These are phyloP conservation scores for Alternaria conjuncta DNA, from an alignment of 2,329 filamentous ascomycete genomes.

Conservation along the genomic window DNA sequence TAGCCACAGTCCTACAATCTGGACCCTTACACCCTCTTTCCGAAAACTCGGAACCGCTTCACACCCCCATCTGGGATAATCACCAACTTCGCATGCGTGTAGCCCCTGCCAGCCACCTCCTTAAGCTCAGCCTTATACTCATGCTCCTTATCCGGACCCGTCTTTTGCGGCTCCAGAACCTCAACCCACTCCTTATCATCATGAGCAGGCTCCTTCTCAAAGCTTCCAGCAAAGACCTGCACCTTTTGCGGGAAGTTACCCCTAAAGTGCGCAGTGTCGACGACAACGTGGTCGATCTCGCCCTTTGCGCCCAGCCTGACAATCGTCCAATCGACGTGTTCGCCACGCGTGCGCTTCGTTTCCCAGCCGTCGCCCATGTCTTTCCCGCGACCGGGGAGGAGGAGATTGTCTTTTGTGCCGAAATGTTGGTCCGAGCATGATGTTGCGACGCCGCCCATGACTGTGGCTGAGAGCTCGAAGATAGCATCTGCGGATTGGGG, in stretches of 20 bases:
- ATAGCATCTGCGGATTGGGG: conserved; percentile 69
- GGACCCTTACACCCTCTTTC: conserved; percentile 51
- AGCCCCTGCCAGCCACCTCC: conserved; percentile 63
- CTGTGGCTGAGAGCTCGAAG: conserved; percentile 77
- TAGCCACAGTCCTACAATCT: not conserved
- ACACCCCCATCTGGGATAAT: conserved; percentile 95
- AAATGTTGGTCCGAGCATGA: conserved; percentile 85
- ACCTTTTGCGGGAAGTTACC: conserved; percentile 84
- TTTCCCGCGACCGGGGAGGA: conserved; percentile 78
- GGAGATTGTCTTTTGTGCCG: conserved; percentile 78
- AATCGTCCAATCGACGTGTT: conserved; percentile 83
- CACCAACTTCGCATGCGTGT: conserved; percentile 86
- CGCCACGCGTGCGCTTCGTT: conserved; percentile 74
- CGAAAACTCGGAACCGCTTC: conserved; percentile 82
- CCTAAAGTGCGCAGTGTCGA: conserved; percentile 83
- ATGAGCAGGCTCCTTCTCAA: conserved; percentile 62
- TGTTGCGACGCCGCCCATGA: conserved; percentile 78
- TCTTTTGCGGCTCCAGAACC: conserved; percentile 70
- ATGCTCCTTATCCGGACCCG: conserved; percentile 76
- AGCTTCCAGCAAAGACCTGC: conserved; percentile 67
- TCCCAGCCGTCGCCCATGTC: conserved; percentile 93
- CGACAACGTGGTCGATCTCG: conserved; percentile 69
- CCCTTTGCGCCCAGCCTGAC: conserved; percentile 73
- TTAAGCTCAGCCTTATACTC: conserved; percentile 59
- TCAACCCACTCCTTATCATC: conserved; percentile 69